phyloP scores from a whole-genome alignment of 75 land plant species.

The Pinus albicaulis region DNA sequence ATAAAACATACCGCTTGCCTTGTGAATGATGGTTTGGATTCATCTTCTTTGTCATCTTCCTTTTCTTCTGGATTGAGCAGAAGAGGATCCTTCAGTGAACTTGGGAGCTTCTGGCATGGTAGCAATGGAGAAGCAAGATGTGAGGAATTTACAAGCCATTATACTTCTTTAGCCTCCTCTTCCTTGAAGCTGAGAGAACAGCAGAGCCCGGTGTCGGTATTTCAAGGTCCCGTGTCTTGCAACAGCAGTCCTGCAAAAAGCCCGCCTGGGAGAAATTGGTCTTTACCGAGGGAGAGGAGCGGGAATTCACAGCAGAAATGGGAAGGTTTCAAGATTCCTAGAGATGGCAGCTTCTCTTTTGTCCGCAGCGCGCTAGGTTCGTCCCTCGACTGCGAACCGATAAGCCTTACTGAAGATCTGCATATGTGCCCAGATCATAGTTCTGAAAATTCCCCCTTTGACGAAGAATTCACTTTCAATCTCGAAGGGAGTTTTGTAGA shows the following conservation, averaged over 20 bases:
- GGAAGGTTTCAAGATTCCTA: slow-evolving; percentile 18
- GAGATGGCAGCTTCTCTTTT: slow-evolving; percentile 42
- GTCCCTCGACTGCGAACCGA: slow-evolving; percentile 37
- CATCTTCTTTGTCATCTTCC: neutral
- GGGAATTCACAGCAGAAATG: slow-evolving; percentile 15
- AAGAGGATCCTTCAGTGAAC: slow-evolving; percentile 23
- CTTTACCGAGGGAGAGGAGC: slow-evolving; percentile 9
- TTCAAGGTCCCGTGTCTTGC: slow-evolving; percentile 70
- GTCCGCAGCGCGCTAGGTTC: slow-evolving; percentile 47
- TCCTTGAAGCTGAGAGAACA: slow-evolving; percentile 52
- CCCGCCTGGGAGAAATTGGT: slow-evolving; percentile 21
- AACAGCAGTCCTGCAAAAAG: slow-evolving; percentile 35
- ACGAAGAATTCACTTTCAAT: slow-evolving; percentile 41
- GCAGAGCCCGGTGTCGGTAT: slow-evolving; percentile 70
- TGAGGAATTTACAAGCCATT: slow-evolving; percentile 17
- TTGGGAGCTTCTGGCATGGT: slow-evolving; percentile 22
- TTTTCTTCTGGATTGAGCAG: slow-evolving; percentile 21
- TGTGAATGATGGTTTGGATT: slow-evolving; percentile 2
- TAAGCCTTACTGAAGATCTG: slow-evolving; percentile 6
- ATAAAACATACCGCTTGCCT: slow-evolving; percentile 12
- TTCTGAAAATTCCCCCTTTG: neutral
- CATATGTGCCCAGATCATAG: neutral
- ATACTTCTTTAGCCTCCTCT: slow-evolving; percentile 12
- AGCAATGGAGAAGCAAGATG: slow-evolving; percentile 22
- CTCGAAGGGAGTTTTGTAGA: slow-evolving; percentile 37